Evolutionary conservation across 768 basidiomycete genomes (phyloP).

Genomic region (Mycena albidolilacea): DNA sequence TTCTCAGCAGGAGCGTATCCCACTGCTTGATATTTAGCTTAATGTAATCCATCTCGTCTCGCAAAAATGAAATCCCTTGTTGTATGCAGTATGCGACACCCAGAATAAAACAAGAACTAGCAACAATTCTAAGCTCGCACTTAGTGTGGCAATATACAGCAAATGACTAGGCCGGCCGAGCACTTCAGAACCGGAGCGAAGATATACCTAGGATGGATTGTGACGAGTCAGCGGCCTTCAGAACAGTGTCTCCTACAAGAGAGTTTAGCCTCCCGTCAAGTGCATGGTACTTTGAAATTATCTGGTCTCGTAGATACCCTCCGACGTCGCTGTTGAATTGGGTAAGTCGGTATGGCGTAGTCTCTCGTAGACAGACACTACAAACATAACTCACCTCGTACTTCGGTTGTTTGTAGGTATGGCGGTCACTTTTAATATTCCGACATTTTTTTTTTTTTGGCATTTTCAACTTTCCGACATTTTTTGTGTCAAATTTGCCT

Average conservation of each 20-base stretch:
- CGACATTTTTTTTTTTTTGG: no score
- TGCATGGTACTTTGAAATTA: constrained; percentile 48
- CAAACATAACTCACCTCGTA: no score
- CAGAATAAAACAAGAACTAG: constrained; percentile 5
- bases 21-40: no score
- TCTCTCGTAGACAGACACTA: no score
- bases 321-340: constrained; percentile 85
- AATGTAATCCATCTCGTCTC: no score
- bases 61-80: no score
- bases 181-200: constrained; percentile 59
- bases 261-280: constrained; percentile 36
- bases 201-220: constrained; percentile 24
- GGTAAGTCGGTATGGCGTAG: constrained; percentile 19
- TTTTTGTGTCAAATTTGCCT: no score
- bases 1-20: constrained; percentile 32
- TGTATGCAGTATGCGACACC: no score
- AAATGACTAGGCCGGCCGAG: constrained; percentile 50
- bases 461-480: no score
- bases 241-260: constrained; percentile 82
- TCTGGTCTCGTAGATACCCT: constrained; percentile 98
- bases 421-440: no score
- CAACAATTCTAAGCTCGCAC: constrained; percentile 9
- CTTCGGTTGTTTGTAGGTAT: no score
- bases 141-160: constrained; percentile 8
- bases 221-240: constrained; percentile 50